Evolutionary conservation across 495 filamentous ascomycete genomes (phyloP).

Genomic region (Xylaria acuta): DNA sequence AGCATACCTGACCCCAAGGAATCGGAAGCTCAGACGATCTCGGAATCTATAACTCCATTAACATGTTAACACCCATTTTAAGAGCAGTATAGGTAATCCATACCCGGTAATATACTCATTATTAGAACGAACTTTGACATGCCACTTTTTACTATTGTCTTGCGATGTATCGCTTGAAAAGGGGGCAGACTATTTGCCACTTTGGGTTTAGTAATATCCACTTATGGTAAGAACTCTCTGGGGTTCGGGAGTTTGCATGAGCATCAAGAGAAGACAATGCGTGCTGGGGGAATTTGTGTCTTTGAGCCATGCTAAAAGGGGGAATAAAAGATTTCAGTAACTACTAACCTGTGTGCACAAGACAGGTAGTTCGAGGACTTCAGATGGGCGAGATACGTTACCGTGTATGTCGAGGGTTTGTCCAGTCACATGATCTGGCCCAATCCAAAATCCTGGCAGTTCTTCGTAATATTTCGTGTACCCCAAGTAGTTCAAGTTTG

Average conservation of each 20-base stretch:
- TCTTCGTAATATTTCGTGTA: slow-evolving; percentile 34
- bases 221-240: too few species aligned
- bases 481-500: slow-evolving; percentile 49
- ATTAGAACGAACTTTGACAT: slow-evolving; percentile 50
- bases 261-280: too few species aligned
- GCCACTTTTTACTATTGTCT: slow-evolving; percentile 52
- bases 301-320: too few species aligned
- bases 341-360: slow-evolving; percentile 58
- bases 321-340: too few species aligned
- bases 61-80: background rate
- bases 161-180: slow-evolving; percentile 48
- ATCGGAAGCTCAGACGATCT: slow-evolving; percentile 60
- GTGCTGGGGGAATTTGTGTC: too few species aligned
- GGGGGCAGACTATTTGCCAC: too few species aligned
- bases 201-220: too few species aligned
- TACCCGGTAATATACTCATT: slow-evolving; percentile 53
- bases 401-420: slow-evolving; percentile 40
- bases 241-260: too few species aligned
- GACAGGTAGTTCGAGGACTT: slow-evolving; percentile 34
- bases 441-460: slow-evolving; percentile 49
- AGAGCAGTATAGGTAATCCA: background rate
- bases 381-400: slow-evolving; percentile 22
- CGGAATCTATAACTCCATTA: slow-evolving; percentile 44
- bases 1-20: slow-evolving; percentile 51
- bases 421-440: slow-evolving; percentile 24